phyloP scores from a whole-genome alignment of 495 filamentous ascomycete genomes.

The Podospora tetraspora region DNA sequence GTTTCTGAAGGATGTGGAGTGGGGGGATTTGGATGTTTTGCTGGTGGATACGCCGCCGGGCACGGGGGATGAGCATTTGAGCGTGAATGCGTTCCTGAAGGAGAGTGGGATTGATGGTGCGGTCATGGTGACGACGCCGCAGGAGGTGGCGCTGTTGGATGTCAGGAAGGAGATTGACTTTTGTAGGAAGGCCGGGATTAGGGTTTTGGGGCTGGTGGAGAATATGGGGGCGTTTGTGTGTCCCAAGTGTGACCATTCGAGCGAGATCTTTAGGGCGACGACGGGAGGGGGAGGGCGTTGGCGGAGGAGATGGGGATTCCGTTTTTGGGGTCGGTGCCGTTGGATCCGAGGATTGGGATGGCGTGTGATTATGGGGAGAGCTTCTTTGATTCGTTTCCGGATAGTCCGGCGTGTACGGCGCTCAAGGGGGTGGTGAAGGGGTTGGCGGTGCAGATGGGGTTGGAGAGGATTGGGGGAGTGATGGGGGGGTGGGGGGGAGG shows the following conservation, averaged over 20 bases:
- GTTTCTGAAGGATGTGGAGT: constrained; percentile 94
- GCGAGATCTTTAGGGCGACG: constrained; percentile 83
- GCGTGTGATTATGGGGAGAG: constrained; percentile 95
- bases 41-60: constrained; percentile 94
- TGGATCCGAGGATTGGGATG: constrained; percentile 93
- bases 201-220: constrained; percentile 83
- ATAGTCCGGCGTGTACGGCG: constrained; percentile 79
- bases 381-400: constrained; percentile 88
- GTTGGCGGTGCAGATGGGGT: constrained; percentile 59
- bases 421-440: constrained; percentile 69
- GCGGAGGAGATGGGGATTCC: constrained; percentile 81
- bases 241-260: constrained; percentile 74
- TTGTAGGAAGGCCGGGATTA: constrained; percentile 88
- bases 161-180: constrained; percentile 97
- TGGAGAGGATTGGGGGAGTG: constrained; percentile 38
- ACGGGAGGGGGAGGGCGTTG: constrained; percentile 80
- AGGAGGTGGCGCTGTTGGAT: constrained; percentile 88
- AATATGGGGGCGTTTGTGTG: constrained; percentile 98
- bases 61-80: constrained; percentile 90
- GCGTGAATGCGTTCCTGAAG: constrained; percentile 81
- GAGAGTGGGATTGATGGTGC: constrained; percentile 89
- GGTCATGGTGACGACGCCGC: constrained; percentile 88
- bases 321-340: constrained; percentile 84
- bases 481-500: constrained; percentile 8
- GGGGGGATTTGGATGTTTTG: constrained; percentile 90